phyloP scores from a whole-genome alignment of 106 monocot species.

The Triglochin maritima region DNA sequence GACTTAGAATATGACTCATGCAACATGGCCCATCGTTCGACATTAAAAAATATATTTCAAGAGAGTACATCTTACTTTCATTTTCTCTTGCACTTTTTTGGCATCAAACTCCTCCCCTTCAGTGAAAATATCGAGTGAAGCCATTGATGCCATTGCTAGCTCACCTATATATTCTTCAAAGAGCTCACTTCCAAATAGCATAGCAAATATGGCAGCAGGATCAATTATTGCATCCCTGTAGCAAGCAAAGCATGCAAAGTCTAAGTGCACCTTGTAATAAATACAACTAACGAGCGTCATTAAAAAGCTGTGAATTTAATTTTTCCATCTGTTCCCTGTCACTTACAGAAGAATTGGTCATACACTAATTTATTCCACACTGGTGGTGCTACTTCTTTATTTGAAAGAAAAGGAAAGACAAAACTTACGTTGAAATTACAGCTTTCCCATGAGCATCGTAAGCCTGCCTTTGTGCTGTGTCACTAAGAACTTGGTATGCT shows the following conservation, averaged over 20 bases:
- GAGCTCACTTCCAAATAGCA: slow-evolving; percentile 97
- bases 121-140: slow-evolving; percentile 67
- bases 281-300: too few species aligned
- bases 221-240: slow-evolving; percentile 86
- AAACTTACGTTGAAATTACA: slow-evolving; percentile 85
- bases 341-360: too few species aligned
- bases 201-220: slow-evolving; percentile 98
- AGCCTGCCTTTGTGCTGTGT: slow-evolving; percentile 67
- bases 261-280: too few species aligned
- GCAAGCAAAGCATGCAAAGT: not conserved
- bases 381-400: too few species aligned
- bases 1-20: too few species aligned
- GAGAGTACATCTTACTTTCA: too few species aligned
- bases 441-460: slow-evolving; percentile 86
- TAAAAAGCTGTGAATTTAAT: too few species aligned
- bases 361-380: too few species aligned
- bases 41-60: too few species aligned
- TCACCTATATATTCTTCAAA: slow-evolving; percentile 98
- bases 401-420: too few species aligned
- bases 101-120: slow-evolving; percentile 82
- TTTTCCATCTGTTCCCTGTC: too few species aligned
- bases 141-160: slow-evolving; percentile 99
- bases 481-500: slow-evolving; percentile 91
- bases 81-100: slow-evolving; percentile 77
- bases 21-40: too few species aligned